Percentiles rank a stretch among this genome's conserved stretches.
These are phyloP conservation scores for Camellia japonica DNA, from an alignment of 148 eudicot genomes.

Conservation along the genomic window DNA sequence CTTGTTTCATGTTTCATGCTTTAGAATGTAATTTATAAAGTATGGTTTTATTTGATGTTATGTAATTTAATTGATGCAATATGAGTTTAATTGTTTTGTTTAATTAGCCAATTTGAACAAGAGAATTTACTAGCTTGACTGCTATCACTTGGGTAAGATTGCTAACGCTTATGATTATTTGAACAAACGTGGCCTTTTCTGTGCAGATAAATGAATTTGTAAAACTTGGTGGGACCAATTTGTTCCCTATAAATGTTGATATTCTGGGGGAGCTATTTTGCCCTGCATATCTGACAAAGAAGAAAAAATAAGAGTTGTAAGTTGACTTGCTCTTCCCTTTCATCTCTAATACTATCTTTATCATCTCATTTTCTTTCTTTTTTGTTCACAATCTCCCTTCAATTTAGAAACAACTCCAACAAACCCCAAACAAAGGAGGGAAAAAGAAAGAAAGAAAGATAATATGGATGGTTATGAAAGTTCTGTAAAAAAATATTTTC, in stretches of 20 bases:
- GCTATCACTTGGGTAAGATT: conserved; percentile 93
- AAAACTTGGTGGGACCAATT: conserved; percentile 91
- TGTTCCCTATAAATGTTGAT: conserved; percentile 92
- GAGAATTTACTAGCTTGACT: conserved; percentile 86
- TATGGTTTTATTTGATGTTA: too few species aligned
- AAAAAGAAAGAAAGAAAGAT: not conserved
- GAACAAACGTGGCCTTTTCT: not conserved
- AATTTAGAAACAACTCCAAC: not conserved
- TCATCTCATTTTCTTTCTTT: not conserved
- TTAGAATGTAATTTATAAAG: too few species aligned
- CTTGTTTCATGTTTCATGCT: too few species aligned
- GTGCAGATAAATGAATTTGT: conserved; percentile 96
- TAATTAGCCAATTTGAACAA: too few species aligned
- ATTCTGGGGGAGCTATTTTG: conserved; percentile 79
- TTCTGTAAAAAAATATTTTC: not conserved
- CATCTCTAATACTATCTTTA: not conserved
- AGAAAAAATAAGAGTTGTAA: conserved; percentile 95
- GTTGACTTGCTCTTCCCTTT: conserved; percentile 20
- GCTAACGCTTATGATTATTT: not conserved
- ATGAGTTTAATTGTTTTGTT: too few species aligned
- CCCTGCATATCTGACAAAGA: conserved; percentile 98
- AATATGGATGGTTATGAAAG: not conserved
- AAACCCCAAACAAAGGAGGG: not conserved
- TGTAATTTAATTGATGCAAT: too few species aligned
- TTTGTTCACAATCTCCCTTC: not conserved